These are phyloP conservation scores for Apiotrichum porosum DNA, from an alignment of 1,284 basidiomycete genomes.

Conservation along the genomic window DNA sequence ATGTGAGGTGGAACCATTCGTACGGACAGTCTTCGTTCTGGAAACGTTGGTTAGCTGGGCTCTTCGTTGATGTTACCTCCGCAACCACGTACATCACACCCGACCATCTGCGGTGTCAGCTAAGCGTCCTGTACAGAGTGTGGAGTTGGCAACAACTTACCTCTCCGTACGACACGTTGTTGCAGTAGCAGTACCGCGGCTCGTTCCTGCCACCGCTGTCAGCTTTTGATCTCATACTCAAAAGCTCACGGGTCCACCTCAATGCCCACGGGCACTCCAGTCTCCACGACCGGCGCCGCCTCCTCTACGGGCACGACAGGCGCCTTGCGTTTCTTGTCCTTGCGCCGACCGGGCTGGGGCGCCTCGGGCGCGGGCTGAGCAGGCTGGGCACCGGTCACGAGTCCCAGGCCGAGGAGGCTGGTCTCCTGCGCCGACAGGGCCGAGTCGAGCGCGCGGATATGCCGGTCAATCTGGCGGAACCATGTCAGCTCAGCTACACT, in stretches of 20 bases:
- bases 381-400: conserved; percentile 13
- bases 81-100: conserved; percentile 40
- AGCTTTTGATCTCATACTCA: not conserved
- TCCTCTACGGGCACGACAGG: not conserved
- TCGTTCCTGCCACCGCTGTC: conserved; percentile 44
- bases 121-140: no score
- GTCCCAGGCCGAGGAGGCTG: conserved; percentile 36
- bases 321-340: conserved; percentile 10
- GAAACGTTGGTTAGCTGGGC: no score
- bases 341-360: conserved; percentile 11
- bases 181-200: conserved; percentile 53
- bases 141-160: no score
- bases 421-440: conserved; percentile 46
- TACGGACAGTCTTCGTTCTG: conserved; percentile 53
- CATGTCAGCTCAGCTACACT: no score
- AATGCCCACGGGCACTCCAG: not conserved
- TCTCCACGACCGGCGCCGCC: conserved; percentile 3
- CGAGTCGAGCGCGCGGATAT: conserved; percentile 52
- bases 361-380: conserved; percentile 13
- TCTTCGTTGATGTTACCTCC: no score
- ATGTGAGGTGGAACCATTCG: conserved; percentile 51
- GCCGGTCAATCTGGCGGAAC: conserved; percentile 51
- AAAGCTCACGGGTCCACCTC: conserved; percentile 12
- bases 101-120: conserved; percentile 33
- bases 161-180: conserved; percentile 51